Evolutionary conservation across 2,329 filamentous ascomycete genomes (phyloP), one percentile per base, ranked within the genome.

Genomic region (Aspergillus hortae): DNA sequence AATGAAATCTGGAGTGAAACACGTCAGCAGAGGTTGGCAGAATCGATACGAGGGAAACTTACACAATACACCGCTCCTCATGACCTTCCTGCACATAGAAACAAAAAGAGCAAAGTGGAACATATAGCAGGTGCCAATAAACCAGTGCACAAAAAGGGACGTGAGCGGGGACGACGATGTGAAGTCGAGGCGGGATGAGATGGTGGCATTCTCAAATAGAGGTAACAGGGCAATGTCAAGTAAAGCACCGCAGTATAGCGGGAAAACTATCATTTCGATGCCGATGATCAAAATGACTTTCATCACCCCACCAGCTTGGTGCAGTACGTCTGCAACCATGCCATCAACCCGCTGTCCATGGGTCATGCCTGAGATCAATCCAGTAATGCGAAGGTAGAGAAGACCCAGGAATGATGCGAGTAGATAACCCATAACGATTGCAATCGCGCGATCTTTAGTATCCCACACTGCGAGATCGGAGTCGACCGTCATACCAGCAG

Each of bases 31-130:
- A 17, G 4, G 10, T 33, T 43, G 7, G 44, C 14, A 49, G 30
- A 19, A 15, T 58, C 48, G 58, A 52, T 10, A 47, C 25, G 40
- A 10, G 44, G 3, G 0, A 42, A 80, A 80, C 86, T 81, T 78
- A 90, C 87, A 97, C 53, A 99, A 78, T 38, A 99, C 94, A 47
- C 94, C 94, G 60, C 85, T 90, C 57, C 94, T 87, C 87, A 99
- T 89, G 53, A 97, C 96, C 75, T 96, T 96, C 56, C 94, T 87
- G 72, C 94, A 99, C 92, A 99, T 97, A 51, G 92, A 95, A 15
- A 99, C 94, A 67, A 99, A 99, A 3, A 99, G 81, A 4, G 94
- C 94, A 68, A 99, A 99, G 69, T 99, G 94, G 74, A 99, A 99
- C 95, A 99, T 99, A 72, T 99, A 99, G 57, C 92, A 95, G 3